A percentile compares a stretch with the other conserved stretches of the same genome.
Conservation (phyloP, 2,329 filamentous ascomycete genomes). For the Paraconiothyrium sp. region DNA sequence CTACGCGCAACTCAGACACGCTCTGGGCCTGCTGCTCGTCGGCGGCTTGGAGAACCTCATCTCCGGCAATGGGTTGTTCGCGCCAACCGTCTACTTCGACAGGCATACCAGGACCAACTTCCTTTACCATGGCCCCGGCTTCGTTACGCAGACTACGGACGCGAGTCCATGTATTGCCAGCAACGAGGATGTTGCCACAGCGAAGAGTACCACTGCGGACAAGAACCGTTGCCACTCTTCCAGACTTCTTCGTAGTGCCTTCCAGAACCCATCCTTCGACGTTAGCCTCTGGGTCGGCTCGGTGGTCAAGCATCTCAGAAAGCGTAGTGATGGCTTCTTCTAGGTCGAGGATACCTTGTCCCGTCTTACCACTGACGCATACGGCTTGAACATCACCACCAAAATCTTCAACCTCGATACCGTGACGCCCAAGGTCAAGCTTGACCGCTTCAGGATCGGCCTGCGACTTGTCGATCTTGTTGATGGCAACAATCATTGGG, state of each 20-base stretch:
- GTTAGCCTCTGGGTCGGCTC: conserved; percentile 77
- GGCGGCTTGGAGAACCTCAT: conserved; percentile 83
- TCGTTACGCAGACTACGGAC: conserved; percentile 89
- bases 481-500: conserved; percentile 96
- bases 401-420: conserved; percentile 91
- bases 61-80: conserved; percentile 84
- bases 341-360: conserved; percentile 86
- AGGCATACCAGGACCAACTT: conserved; percentile 86
- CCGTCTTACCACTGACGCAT: conserved; percentile 91
- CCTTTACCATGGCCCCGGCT: conserved; percentile 74
- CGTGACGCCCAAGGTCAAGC: conserved; percentile 81
- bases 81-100: conserved; percentile 97
- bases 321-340: conserved; percentile 90
- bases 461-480: conserved; percentile 92
- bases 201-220: conserved; percentile 87
- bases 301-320: conserved; percentile 89
- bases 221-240: conserved; percentile 87
- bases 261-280: conserved; percentile 96
- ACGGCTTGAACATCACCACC: conserved; percentile 95
- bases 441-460: conserved; percentile 86
- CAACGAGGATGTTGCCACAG: conserved; percentile 83
- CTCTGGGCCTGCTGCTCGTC: conserved; percentile 81
- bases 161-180: conserved; percentile 86
- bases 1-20: conserved; percentile 79
- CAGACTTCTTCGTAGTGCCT: conserved; percentile 84